Evolutionary conservation across 2,329 filamentous ascomycete genomes (phyloP), one percentile per base, ranked within the genome.

Genomic region (Diplodia sapinea): DNA sequence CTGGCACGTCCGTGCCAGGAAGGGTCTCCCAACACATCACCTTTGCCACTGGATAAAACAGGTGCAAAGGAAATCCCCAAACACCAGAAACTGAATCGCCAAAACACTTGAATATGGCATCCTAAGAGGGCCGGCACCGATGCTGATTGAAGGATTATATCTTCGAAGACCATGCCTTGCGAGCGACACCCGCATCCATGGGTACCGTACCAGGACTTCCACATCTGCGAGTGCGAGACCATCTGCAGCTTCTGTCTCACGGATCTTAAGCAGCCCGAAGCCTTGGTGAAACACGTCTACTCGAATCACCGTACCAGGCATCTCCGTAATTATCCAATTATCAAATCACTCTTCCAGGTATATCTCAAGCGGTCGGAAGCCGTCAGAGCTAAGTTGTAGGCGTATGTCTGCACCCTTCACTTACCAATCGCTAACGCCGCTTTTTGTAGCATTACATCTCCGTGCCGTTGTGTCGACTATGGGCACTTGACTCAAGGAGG

Each of bases 221-320:
- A 6, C 8, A 59, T 59, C n/a, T 59, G 55, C 36, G 55, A 43
- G 7, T 59, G 55, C 36, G 55, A 59, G 36, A 59, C 55, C n/a
- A 40, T 40, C 36, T 59, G 55, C 36, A 29, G 31, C 13, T 31
- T 43, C 38, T 61, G 56, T 15, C 4, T 2, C 3, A 1, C 20
- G 17, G 56, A 61, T 4, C 38, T 61, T 7, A 9, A 31, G 20
- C 8, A 17, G 43, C 56, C 56, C 1, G 13, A 31, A 3, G 15
- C 11, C 9, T 23, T 61, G 38, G 38, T 49, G 29, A 40, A 31
- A 13, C 56, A 61, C 7, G 38, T 61, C 6, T 31, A 47, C 38
- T n/a, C 13, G 5, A 8, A 20, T 2, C 56, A 61, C n/a, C 6
- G 4, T 2, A 11, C 4, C 38, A 47, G 38, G 7, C 1, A 26